Conservation (phyloP, 805 yeast species). For the Metschnikowia kunwiensis region DNA sequence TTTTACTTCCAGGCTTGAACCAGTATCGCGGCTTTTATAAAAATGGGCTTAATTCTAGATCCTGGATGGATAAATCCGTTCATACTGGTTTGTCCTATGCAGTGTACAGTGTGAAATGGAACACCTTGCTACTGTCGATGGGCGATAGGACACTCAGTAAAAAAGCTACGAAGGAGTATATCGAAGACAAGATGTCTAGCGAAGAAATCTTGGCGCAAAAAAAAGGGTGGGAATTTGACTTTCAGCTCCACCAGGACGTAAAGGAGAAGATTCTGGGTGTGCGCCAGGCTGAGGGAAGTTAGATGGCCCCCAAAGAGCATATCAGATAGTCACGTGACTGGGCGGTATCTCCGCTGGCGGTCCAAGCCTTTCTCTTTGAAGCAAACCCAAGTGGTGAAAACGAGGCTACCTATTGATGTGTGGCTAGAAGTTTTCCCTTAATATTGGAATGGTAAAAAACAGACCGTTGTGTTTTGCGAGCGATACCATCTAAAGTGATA, state of each 20-base stretch:
- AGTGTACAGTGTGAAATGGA: conserved; percentile 56
- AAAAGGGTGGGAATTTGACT: conserved; percentile 34
- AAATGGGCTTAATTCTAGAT: conserved; percentile 69
- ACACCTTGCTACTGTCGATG: conserved; percentile 27
- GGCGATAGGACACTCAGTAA: conserved; percentile 30
- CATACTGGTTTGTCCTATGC: conserved; percentile 83
- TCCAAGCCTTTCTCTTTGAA: no score
- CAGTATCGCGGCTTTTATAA: conserved; percentile 62
- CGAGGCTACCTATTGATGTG: no score
- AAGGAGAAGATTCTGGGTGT: not conserved
- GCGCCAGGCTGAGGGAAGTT: no score
- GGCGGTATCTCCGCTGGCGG: no score
- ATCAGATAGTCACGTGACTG: no score
- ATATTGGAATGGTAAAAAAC: no score
- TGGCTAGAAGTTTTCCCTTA: no score
- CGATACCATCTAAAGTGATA: no score
- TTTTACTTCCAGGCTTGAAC: conserved; percentile 67
- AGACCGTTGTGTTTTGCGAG: no score
- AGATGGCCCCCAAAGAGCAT: no score
- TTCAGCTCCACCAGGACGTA: not conserved
- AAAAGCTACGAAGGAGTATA: conserved; percentile 25
- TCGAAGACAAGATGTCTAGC: conserved; percentile 21
- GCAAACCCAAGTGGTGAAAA: no score
- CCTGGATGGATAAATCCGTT: conserved; percentile 51
- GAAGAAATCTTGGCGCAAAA: conserved; percentile 16